A percentile compares a stretch with the other conserved stretches of the same genome.
These are phyloP conservation scores for Poronia punctata DNA, from an alignment of 495 filamentous ascomycete species.

Conservation along the genomic window DNA sequence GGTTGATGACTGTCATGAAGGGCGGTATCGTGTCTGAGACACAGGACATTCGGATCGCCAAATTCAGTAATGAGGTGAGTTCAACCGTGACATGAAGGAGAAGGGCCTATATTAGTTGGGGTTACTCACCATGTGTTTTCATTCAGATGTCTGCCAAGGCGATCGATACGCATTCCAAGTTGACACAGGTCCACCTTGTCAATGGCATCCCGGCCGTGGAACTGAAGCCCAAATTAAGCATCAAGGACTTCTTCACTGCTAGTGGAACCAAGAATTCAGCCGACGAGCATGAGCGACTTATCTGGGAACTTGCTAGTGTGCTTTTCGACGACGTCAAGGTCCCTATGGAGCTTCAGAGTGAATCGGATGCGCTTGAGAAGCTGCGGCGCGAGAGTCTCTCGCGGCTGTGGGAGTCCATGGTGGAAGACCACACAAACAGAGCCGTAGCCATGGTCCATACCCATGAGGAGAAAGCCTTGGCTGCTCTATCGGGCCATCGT, in stretches of 20 bases:
- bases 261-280: slow-evolving; percentile 19
- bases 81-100: not conserved
- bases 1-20: slow-evolving; percentile 24
- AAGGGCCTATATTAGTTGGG: slow-evolving; percentile 5
- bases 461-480: slow-evolving; percentile 76
- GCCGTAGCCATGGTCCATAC: slow-evolving; percentile 45
- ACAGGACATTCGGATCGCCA: slow-evolving; percentile 48
- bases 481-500: slow-evolving; percentile 67
- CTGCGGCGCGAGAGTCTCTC: slow-evolving; percentile 49
- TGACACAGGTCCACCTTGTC: slow-evolving; percentile 18
- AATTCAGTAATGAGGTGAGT: slow-evolving; percentile 43
- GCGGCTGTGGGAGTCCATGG: slow-evolving; percentile 55
- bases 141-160: slow-evolving; percentile 22
- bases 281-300: slow-evolving; percentile 50
- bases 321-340: slow-evolving; percentile 70
- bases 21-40: slow-evolving; percentile 27
- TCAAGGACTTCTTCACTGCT: slow-evolving; percentile 23
- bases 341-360: slow-evolving; percentile 38
- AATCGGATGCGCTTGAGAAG: slow-evolving; percentile 25
- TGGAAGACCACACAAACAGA: slow-evolving; percentile 47
- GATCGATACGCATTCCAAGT: slow-evolving; percentile 16
- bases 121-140: slow-evolving; percentile 6
- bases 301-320: slow-evolving; percentile 74
- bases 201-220: slow-evolving; percentile 42
- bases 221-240: slow-evolving; percentile 16